Base-by-base conservation (phyloP, 495 filamentous ascomycete species). In the Cetradonia linearis region DNA sequence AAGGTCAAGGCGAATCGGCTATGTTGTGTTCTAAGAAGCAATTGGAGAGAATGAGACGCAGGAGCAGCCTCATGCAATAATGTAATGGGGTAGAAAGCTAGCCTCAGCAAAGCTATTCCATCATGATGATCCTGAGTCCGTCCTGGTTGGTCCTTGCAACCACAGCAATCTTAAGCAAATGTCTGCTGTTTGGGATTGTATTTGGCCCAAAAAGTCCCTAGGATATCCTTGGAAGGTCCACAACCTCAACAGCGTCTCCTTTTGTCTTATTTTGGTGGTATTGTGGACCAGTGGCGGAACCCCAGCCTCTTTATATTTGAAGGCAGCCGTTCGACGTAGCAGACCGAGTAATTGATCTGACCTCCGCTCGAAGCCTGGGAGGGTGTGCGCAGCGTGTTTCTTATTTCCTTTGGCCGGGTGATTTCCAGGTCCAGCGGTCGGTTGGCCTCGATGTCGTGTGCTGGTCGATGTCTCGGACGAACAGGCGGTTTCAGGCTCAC, bases 11-110 rank as follows among this genome's bases (percentile, higher is more conserved):
- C 16, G 54, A 27, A 52, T 27, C 13, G 20, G 52, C 13, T 55
- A 11, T 61, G 18, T 20, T 14, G 30, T 50, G 30, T 59, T 34
- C 27, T 42, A 28, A 11, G 49, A 38, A 33, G 57, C 46, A 53
- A 7, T 37, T 13, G 9, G 38, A 18, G 5, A 28, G 23, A n/a
- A 38, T 25, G 50, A 20, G 18, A 20, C n/a, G 30, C 31, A 36
- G n/a, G 25, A 40, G 10, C 3, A 42, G 48, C 16, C 33, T 50
- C 18, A 11, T 30, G 30, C 56, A 27, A 57, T 28, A 23, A 42
- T 23, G 18, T 40, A 38, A 33, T 6, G n/a, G 16, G 10, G 8
- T 28, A 25, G 4, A 48, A 34, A 40, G 27, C 34, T 38, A 60
- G 28, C 5, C 16, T 40, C 28, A 42, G 58, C 47, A 42, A 60